Percentiles rank a stretch among this genome's conserved stretches.
These are phyloP conservation scores for Tilletia horrida DNA, from an alignment of 1,284 basidiomycete species.

Conservation along the genomic window DNA sequence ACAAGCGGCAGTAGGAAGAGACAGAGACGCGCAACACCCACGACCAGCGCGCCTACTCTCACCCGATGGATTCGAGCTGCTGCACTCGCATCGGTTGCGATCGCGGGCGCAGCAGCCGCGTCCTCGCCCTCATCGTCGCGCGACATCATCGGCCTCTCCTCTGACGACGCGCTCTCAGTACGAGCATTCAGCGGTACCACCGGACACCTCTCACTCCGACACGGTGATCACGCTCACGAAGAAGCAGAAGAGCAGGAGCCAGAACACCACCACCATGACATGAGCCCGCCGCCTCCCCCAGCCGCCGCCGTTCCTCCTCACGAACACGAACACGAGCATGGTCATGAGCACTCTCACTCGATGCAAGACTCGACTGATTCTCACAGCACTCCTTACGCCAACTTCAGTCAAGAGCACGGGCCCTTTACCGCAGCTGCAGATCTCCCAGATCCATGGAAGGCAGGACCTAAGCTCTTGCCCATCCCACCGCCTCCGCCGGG, in stretches of 20 bases:
- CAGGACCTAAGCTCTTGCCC: constrained; percentile 24
- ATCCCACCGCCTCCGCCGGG: constrained; percentile 3
- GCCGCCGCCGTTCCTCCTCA: not conserved
- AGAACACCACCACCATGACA: not conserved
- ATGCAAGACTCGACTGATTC: constrained; percentile 20
- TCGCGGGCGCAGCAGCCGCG: too few relatives aligned
- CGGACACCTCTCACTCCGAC: constrained; percentile 17
- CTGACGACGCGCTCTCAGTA: too few relatives aligned
- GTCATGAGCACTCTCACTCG: not conserved
- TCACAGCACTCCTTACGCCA: constrained; percentile 21
- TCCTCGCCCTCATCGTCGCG: too few relatives aligned
- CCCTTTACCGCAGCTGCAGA: constrained; percentile 22
- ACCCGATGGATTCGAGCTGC: too few relatives aligned
- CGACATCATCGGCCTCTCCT: too few relatives aligned
- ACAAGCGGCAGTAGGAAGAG: too few relatives aligned
- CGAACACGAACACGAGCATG: constrained; percentile 19
- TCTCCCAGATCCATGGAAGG: constrained; percentile 30
- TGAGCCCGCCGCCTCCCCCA: not conserved
- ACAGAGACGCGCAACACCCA: too few relatives aligned
- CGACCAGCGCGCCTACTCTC: too few relatives aligned
- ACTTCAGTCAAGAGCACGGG: constrained; percentile 25
- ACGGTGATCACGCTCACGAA: constrained; percentile 29
- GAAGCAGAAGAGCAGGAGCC: constrained; percentile 16
- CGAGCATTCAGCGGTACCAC: too few relatives aligned
- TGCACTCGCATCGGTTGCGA: too few relatives aligned